Base-by-base conservation (phyloP, 140 eudicot species). In the Flaveria floridana region DNA sequence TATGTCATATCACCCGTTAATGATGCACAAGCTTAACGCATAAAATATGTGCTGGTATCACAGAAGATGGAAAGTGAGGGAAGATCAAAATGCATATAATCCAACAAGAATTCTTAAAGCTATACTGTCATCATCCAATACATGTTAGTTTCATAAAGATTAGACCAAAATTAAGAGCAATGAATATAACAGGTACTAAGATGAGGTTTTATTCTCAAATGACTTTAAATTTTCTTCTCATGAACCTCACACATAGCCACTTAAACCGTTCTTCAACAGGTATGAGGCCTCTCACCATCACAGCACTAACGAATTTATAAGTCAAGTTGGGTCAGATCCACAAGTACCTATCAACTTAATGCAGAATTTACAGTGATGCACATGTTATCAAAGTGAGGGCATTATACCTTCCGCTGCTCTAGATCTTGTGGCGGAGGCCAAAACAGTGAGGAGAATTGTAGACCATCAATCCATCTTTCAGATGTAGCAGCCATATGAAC, bases 361-460 rank as follows among this genome's bases (percentile, higher is more conserved):
- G 39, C 39, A 34, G 39, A 34, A 34, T 34, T 34, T 34, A 34
- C 39, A 34, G 39, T 52, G 16, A 71, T 52, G 30, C 9, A 28
- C 11, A 7, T 52, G 30, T 55, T 19, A 55, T 53, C 6, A n/a
- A 68, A 44, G 19, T 46, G 34, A 13, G 6, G 23, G 58, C 34
- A 30, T 7, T 53, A 13, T 74, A 91, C 97, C 96, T 89, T 92
- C 59, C 84, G 75, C 70, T 92, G 97, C 59, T 73, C 81, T 56
- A 51, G 74, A 73, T 89, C 96, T 62, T 77, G 95, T 47, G 97
- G 96, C 2, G 97, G 91, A 28, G 90, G 97, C 95, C 96, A 89
- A 82, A 89, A 89, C 65, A 92, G 78, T 58, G 97, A 92, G 18
- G 97, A 92, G 76, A 78, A 92, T 72, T 86, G 96, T 71, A 92